A percentile compares a stretch with the other conserved stretches of the same genome.
phyloP scores from a whole-genome alignment of 805 yeast genomes.

The Dipodascus albidus region DNA sequence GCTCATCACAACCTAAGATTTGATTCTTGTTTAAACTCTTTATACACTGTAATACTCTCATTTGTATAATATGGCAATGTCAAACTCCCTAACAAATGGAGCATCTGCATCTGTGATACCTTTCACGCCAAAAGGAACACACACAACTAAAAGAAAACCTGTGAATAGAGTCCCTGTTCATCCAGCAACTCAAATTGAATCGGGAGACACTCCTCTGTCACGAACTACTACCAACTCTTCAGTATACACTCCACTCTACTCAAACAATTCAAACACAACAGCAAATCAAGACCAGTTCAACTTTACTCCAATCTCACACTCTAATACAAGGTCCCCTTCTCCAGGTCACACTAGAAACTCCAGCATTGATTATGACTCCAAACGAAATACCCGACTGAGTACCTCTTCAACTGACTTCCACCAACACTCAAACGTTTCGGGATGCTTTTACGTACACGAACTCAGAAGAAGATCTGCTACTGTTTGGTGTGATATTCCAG shows the following conservation, averaged over 20 bases:
- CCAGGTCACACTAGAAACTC: neutral
- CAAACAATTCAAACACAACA: neutral
- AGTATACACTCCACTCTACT: neutral
- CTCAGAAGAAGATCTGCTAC: slow-evolving; percentile 20
- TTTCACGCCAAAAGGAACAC: neutral
- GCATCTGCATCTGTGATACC: neutral
- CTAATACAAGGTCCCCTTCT: neutral
- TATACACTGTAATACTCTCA: neutral
- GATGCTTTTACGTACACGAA: slow-evolving; percentile 22
- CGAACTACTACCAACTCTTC: neutral
- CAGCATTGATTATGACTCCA: neutral
- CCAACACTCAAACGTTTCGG: slow-evolving; percentile 12
- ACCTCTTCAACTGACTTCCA: slow-evolving; percentile 4
- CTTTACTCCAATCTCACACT: neutral
- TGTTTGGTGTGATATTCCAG: slow-evolving; percentile 19
- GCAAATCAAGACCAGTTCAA: neutral
- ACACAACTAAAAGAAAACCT: neutral
- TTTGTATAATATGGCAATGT: neutral
- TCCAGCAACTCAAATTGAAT: neutral
- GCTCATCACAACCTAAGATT: too few relatives aligned
- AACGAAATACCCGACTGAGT: neutral
- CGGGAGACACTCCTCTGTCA: neutral
- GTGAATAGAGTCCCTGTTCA: neutral
- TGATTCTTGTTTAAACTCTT: too few relatives aligned
- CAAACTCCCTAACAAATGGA: neutral